Conservation (phyloP, 2,329 filamentous ascomycete species). For the Cladophialophora yegresii region DNA sequence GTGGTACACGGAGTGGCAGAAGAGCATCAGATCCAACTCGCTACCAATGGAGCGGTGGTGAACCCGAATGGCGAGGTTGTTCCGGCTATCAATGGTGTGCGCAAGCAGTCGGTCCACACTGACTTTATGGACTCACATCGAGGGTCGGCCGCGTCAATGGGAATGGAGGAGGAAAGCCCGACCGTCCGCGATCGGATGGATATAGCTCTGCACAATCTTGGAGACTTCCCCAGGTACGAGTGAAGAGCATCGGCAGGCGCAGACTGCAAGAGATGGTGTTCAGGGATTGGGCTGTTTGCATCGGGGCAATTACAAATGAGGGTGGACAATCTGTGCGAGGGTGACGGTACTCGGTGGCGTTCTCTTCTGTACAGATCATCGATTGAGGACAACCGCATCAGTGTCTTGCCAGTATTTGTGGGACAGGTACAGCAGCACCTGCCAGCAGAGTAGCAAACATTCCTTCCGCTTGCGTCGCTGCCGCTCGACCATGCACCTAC, state of each 20-base stretch:
- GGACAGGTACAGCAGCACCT: conserved; percentile 4
- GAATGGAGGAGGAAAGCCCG: conserved; percentile 41
- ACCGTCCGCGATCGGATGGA: conserved; percentile 57
- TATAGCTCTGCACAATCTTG: conserved; percentile 62
- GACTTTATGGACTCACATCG: conserved; percentile 24
- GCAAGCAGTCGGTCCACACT: conserved; percentile 15
- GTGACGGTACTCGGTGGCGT: conserved; percentile 6
- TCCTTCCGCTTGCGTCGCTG: conserved; percentile 1
- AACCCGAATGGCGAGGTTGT: conserved; percentile 60
- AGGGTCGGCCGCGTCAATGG: conserved; percentile 37
- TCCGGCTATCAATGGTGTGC: conserved; percentile 45
- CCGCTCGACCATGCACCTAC: not conserved
- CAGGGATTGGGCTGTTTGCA: not conserved
- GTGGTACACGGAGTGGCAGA: conserved; percentile 65
- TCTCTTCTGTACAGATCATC: not conserved
- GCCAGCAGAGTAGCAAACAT: not conserved
- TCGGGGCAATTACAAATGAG: not conserved
- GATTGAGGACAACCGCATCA: not conserved
- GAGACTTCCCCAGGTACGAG: conserved; percentile 44
- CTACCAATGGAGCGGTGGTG: conserved; percentile 62
- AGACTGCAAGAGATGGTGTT: conserved; percentile 5
- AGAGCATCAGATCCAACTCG: conserved; percentile 62
- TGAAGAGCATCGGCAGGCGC: not conserved
- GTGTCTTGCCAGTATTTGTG: not conserved
- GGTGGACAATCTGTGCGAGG: conserved; percentile 3